These are phyloP conservation scores for Sordaria brevicollis DNA, from an alignment of 495 filamentous ascomycete species.

Conservation along the genomic window DNA sequence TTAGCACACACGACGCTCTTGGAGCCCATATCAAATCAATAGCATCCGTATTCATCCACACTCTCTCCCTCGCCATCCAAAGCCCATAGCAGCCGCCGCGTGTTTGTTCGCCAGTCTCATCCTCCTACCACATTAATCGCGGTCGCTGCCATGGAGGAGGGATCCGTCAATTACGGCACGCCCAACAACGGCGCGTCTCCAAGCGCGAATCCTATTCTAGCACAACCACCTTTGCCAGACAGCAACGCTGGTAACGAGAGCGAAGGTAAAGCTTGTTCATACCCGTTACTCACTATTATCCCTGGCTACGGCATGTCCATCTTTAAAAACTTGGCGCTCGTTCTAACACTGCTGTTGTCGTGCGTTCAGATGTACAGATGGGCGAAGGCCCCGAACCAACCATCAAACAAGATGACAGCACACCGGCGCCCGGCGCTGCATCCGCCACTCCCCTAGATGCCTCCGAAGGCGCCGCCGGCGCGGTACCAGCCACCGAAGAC, in stretches of 20 bases:
- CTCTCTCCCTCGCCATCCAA: background rate
- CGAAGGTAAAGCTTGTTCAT: slow-evolving; percentile 22
- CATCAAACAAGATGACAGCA: slow-evolving; percentile 43
- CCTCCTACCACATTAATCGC: background rate
- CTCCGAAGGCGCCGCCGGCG: slow-evolving; percentile 62
- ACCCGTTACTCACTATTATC: background rate
- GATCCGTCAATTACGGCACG: slow-evolving; percentile 41
- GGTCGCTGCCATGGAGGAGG: slow-evolving; percentile 42
- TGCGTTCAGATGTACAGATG: slow-evolving; percentile 45
- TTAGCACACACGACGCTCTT: background rate
- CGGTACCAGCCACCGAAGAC: slow-evolving; percentile 58
- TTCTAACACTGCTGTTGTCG: background rate
- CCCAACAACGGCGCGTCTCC: slow-evolving; percentile 41
- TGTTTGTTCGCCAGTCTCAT: background rate
- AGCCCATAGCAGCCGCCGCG: background rate
- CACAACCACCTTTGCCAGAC: slow-evolving; percentile 39
- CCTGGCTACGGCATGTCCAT: background rate
- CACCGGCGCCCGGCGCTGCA: slow-evolving; percentile 40
- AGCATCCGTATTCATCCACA: background rate
- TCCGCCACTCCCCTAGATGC: slow-evolving; percentile 84
- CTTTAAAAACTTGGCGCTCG: background rate
- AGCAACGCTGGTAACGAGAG: slow-evolving; percentile 8
- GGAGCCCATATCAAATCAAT: background rate
- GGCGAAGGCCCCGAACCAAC: slow-evolving; percentile 35
- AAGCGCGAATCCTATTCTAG: slow-evolving; percentile 38